Evolutionary conservation across 75 land plant genomes (phyloP).

Genomic region (Picea glauca): DNA sequence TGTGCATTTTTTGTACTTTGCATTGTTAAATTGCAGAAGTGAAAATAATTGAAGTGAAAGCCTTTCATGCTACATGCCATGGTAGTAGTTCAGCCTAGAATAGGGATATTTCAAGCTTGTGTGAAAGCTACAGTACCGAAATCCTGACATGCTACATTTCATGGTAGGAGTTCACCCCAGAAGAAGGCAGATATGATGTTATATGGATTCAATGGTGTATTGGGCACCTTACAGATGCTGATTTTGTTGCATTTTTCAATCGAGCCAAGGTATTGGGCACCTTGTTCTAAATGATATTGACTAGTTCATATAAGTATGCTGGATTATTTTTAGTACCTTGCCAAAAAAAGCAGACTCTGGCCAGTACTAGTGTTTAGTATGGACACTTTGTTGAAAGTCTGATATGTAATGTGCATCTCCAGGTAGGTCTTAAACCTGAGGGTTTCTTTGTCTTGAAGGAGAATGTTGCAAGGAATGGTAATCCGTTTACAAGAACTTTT

Average conservation of each 20-base stretch:
- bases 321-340: background rate
- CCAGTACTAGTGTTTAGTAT: background rate
- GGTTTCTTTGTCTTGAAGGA: constrained; percentile 92
- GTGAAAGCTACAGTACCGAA: too few species aligned
- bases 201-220: constrained; percentile 99
- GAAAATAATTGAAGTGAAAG: background rate
- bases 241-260: constrained; percentile 84
- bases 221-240: constrained; percentile 91
- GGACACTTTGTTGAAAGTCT: background rate
- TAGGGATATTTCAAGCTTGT: too few species aligned
- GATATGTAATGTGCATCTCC: constrained; percentile 10
- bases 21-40: background rate
- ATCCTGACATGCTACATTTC: background rate
- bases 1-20: too few species aligned
- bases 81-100: too few species aligned
- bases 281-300: background rate
- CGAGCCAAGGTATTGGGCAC: constrained; percentile 73
- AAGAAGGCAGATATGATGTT: constrained; percentile 85
- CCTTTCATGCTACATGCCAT: background rate
- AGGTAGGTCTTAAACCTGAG: constrained; percentile 88
- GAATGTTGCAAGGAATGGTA: constrained; percentile 78
- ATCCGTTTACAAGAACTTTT: background rate
- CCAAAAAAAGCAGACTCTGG: background rate
- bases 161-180: constrained; percentile 86
- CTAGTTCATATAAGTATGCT: background rate